Evolutionary conservation across 2,329 filamentous ascomycete genomes (phyloP).

Genomic region (Exophiala aquamarina): DNA sequence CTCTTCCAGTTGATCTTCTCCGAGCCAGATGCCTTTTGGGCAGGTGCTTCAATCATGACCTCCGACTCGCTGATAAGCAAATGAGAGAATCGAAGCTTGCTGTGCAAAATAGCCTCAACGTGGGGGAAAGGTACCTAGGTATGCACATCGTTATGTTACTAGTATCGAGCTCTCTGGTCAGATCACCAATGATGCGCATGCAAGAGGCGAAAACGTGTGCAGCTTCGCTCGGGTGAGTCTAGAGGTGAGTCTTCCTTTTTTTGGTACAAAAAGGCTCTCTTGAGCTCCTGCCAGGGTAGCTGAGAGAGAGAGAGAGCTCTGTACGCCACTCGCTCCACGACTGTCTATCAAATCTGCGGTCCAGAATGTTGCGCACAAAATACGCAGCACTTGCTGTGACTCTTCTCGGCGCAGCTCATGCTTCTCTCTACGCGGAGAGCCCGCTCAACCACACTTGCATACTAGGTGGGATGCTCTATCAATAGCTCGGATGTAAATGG

Average conservation of each 20-base stretch:
- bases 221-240: too few species aligned
- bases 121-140: too few species aligned
- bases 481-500: background rate
- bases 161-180: too few species aligned
- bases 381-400: slow-evolving; percentile 8
- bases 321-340: too few species aligned
- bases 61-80: slow-evolving; percentile 14
- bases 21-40: slow-evolving; percentile 1
- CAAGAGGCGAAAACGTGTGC: too few species aligned
- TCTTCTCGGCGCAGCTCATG: slow-evolving; percentile 9
- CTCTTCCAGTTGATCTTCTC: background rate
- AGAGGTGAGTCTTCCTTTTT: background rate
- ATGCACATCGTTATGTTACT: too few species aligned
- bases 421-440: slow-evolving; percentile 46
- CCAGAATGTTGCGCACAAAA: slow-evolving; percentile 9
- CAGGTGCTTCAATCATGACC: slow-evolving; percentile 14
- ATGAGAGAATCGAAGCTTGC: too few species aligned
- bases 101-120: too few species aligned
- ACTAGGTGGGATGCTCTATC: slow-evolving; percentile 37
- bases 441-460: slow-evolving; percentile 59
- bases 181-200: too few species aligned
- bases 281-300: too few species aligned
- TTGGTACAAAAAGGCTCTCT: background rate
- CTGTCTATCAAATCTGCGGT: too few species aligned
- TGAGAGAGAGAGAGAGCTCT: too few species aligned